Percentiles rank a stretch among this genome's conserved stretches.
phyloP scores from a whole-genome alignment of 176 grass and related monocot species.

The Melocanna baccifera region DNA sequence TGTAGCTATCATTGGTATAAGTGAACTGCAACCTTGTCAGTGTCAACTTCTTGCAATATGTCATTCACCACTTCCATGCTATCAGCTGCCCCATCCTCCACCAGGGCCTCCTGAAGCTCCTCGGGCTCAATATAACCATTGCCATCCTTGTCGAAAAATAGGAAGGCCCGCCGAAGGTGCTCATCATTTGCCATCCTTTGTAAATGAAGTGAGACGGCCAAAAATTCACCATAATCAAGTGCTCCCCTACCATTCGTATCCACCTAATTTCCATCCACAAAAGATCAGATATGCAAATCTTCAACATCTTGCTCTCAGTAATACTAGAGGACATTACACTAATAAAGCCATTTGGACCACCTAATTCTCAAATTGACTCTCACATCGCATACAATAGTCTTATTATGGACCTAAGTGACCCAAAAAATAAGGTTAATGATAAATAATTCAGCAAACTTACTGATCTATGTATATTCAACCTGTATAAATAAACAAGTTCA shows the following conservation, averaged over 20 bases:
- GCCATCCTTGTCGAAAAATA: constrained; percentile 73
- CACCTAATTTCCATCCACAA: constrained; percentile 44
- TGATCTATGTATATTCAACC: not conserved
- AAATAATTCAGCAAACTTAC: not conserved
- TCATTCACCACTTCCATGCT: constrained; percentile 66
- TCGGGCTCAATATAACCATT: constrained; percentile 77
- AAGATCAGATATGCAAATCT: constrained; percentile 17
- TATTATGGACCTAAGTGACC: not conserved
- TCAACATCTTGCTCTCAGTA: not conserved
- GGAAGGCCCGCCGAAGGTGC: constrained; percentile 74
- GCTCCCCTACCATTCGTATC: constrained; percentile 69
- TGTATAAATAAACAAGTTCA: constrained; percentile 3
- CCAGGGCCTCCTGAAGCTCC: constrained; percentile 66
- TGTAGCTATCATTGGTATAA: not conserved
- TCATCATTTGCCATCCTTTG: constrained; percentile 86
- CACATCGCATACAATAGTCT: not conserved
- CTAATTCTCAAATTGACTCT: constrained; percentile 6
- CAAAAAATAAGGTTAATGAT: not conserved
- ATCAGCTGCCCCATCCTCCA: constrained; percentile 55
- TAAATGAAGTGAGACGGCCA: constrained; percentile 80
- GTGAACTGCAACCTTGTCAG: constrained; percentile 61
- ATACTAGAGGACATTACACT: not conserved
- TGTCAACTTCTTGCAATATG: constrained; percentile 82
- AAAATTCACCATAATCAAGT: constrained; percentile 88
- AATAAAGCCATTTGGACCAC: not conserved